phyloP scores from a whole-genome alignment of 306 rosid species.

The Lathyrus aphaca region DNA sequence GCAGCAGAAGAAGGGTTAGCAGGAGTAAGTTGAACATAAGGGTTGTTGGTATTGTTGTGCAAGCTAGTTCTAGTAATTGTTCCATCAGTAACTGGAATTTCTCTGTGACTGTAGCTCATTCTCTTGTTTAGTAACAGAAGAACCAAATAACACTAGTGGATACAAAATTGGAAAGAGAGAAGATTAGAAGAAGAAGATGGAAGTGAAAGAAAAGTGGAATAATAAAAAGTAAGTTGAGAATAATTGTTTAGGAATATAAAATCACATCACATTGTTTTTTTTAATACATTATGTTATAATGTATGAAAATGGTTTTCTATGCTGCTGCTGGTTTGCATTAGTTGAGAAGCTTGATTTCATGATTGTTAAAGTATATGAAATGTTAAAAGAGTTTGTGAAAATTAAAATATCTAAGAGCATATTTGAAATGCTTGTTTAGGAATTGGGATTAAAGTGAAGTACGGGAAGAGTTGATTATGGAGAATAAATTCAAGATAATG shows the following conservation, averaged over 20 bases:
- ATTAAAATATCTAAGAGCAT: neutral
- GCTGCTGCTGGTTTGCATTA: too few relatives aligned
- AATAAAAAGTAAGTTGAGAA: conserved; percentile 1
- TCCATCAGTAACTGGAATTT: conserved; percentile 27
- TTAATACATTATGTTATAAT: neutral
- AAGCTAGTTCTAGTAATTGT: conserved; percentile 9
- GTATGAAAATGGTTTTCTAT: neutral
- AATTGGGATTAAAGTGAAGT: conserved; percentile 13
- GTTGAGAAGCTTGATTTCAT: neutral
- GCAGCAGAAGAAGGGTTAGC: conserved; percentile 38
- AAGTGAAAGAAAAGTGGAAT: conserved; percentile 2
- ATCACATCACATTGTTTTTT: conserved; percentile 17
- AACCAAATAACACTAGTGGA: conserved; percentile 6
- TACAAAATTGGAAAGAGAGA: neutral
- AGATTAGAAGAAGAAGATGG: conserved; percentile 4
- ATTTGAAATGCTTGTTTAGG: conserved; percentile 16
- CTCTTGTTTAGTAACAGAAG: conserved; percentile 9
- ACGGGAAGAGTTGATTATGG: neutral
- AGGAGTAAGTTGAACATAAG: conserved; percentile 46
- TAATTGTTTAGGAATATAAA: conserved; percentile 10
- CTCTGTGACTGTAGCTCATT: conserved; percentile 41
- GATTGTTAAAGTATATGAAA: too few relatives aligned
- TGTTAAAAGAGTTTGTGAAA: neutral
- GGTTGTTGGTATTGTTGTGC: conserved; percentile 40
- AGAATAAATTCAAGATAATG: conserved; percentile 36